These are phyloP conservation scores for Chenopodium formosanum DNA, from an alignment of 148 eudicot genomes.

Conservation along the genomic window DNA sequence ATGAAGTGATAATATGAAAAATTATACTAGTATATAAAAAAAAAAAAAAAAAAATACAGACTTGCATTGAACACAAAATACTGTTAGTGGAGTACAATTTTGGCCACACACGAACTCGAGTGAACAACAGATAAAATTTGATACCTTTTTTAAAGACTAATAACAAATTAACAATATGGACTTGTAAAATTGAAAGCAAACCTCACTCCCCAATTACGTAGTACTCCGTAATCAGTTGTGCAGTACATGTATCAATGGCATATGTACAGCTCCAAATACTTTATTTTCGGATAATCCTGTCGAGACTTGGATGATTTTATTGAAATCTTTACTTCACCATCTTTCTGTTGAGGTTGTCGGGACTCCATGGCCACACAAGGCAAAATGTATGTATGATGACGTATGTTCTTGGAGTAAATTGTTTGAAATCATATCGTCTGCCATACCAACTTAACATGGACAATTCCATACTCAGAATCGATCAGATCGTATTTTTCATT, in stretches of 20 bases:
- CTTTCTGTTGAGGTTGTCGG: neutral
- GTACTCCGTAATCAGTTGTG: neutral
- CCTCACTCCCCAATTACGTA: neutral
- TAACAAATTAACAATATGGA: neutral
- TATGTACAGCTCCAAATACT: constrained; percentile 1
- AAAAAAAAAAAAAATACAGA: too few relatives aligned
- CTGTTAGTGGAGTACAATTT: too few relatives aligned
- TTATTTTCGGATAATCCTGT: neutral
- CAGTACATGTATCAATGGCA: neutral
- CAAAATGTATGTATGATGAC: neutral
- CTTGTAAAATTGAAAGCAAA: too few relatives aligned
- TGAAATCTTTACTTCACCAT: too few relatives aligned
- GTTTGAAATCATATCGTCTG: too few relatives aligned
- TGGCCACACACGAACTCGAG: too few relatives aligned
- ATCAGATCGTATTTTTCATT: constrained; percentile 76
- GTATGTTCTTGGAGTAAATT: neutral
- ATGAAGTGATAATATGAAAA: constrained; percentile 27
- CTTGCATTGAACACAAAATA: too few relatives aligned
- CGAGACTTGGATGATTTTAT: neutral
- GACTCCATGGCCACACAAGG: neutral
- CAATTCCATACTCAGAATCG: constrained; percentile 63
- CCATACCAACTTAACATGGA: constrained; percentile 14
- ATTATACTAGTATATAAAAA: constrained; percentile 27
- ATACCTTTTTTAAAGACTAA: too few relatives aligned
- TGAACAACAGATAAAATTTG: too few relatives aligned